Conservation (phyloP, 345 rosid species). For the Ceriops tagal region DNA sequence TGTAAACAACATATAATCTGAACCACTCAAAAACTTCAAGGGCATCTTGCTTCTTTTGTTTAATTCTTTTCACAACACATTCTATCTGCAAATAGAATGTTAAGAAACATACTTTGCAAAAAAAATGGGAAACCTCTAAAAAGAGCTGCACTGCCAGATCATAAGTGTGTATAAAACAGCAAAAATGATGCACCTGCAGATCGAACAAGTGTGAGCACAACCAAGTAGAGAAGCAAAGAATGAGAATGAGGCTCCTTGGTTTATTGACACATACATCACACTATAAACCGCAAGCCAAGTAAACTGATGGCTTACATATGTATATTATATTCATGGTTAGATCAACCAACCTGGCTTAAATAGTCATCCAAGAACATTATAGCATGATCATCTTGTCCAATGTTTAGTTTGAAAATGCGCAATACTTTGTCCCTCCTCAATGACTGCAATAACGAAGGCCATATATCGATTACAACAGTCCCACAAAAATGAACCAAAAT, state of each 20-base stretch:
- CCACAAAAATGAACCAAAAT: neutral
- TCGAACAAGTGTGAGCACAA: too few species aligned
- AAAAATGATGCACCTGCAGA: neutral
- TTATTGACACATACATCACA: too few species aligned
- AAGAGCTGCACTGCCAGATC: neutral
- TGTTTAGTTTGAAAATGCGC: conserved; percentile 77
- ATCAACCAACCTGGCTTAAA: conserved; percentile 54
- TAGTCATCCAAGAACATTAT: conserved; percentile 84
- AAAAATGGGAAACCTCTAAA: neutral
- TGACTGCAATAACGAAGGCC: conserved; percentile 36
- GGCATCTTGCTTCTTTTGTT: conserved; percentile 51
- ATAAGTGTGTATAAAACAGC: neutral
- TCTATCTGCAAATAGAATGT: conserved; percentile 40
- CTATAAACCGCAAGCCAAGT: too few species aligned
- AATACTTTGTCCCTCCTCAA: conserved; percentile 67
- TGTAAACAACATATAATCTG: conserved; percentile 61
- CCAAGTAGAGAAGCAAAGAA: too few species aligned
- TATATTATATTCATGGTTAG: too few species aligned
- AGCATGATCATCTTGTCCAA: conserved; percentile 91
- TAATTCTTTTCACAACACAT: conserved; percentile 55
- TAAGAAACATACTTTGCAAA: neutral
- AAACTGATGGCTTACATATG: too few species aligned
- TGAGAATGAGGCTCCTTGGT: too few species aligned
- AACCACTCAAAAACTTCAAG: conserved; percentile 74
- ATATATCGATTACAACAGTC: neutral